Base-by-base conservation (phyloP, 1,284 basidiomycete genomes). In the Takashimella tepidaria region DNA sequence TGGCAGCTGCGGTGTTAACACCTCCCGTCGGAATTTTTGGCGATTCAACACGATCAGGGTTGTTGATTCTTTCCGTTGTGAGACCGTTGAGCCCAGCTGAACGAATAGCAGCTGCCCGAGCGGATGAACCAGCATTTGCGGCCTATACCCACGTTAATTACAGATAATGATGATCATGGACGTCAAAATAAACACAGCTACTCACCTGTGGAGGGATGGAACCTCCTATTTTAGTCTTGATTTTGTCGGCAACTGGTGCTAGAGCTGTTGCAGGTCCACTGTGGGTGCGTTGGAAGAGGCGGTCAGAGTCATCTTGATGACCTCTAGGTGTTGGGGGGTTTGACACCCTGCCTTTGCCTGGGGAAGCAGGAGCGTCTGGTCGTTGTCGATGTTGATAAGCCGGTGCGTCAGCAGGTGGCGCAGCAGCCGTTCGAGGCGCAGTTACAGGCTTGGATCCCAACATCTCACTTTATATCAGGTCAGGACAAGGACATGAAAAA, bases 311-410 rank as follows among this genome's bases (percentile, higher is more conserved):
- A 37, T 37, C 31, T 37, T 37, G 31, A 16, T 8, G 31, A 16
- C 10, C 31, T 8, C 10, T 8, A 37, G 8, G 8, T 16, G 31
- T 37, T 16, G 31, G 16, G 31, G 31, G 31, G 16, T 37, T 37
- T 37, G 31, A 37, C 10, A 37, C 31, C 31, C 31, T 37, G 8
- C 10, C 10, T 8, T 8, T 8, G 31, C 10, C 8, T 8, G 31
- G 31, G 8, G 31, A 16, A 2, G 22, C 13, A 40, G 61, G 58
- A 6, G 54, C 41, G 46, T 69, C 70, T 0, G 69, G 71, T 4
- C 71, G 67, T 41, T 69, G 65, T 6, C 71, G 68, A 54, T 73
- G 69, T 37, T 67, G 64, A 51, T 73, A 73, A 1, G 55, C 54
- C 1, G 63, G 62, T 10, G 41, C 27, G 3, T 31, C 26, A 11